phyloP scores from a whole-genome alignment of 169 alveolate genomes.

The Cyclospora cayetanensis region DNA sequence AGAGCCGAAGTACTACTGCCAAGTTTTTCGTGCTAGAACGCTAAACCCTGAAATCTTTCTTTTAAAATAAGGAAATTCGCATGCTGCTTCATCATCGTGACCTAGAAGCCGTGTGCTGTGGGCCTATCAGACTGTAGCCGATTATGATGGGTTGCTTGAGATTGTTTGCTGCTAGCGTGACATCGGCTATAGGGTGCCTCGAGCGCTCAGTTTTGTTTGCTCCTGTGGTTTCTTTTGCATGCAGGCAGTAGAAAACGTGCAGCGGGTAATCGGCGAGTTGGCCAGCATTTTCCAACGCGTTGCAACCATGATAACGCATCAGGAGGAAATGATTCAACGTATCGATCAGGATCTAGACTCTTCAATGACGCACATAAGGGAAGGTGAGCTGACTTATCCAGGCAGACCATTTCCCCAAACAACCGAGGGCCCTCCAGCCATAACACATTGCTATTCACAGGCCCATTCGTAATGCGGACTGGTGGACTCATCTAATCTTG shows the following conservation, averaged over 20 bases:
- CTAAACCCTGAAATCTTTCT: neutral
- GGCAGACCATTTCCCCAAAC: neutral
- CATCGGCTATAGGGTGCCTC: no score
- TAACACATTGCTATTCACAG: slow-evolving; percentile 41
- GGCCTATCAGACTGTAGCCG: no score
- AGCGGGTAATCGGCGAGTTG: slow-evolving; percentile 76
- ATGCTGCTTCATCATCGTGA: no score
- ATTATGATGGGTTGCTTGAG: no score
- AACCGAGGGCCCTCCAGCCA: neutral
- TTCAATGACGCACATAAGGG: slow-evolving; percentile 17
- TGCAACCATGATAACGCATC: slow-evolving; percentile 77
- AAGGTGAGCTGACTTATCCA: neutral
- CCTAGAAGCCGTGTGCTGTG: no score
- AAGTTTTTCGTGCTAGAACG: neutral
- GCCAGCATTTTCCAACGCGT: slow-evolving; percentile 78
- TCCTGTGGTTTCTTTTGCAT: neutral
- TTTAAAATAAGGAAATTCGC: no score
- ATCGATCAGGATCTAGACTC: slow-evolving; percentile 54
- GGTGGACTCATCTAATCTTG: neutral
- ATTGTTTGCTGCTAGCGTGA: no score
- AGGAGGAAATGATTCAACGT: slow-evolving; percentile 77
- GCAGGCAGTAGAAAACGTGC: slow-evolving; percentile 80
- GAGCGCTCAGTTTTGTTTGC: neutral
- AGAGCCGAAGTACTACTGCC: neutral
- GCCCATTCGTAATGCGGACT: neutral